Evolutionary conservation across 2,329 filamentous ascomycete genomes (phyloP).

Genomic region (Diaporthe humulicola): DNA sequence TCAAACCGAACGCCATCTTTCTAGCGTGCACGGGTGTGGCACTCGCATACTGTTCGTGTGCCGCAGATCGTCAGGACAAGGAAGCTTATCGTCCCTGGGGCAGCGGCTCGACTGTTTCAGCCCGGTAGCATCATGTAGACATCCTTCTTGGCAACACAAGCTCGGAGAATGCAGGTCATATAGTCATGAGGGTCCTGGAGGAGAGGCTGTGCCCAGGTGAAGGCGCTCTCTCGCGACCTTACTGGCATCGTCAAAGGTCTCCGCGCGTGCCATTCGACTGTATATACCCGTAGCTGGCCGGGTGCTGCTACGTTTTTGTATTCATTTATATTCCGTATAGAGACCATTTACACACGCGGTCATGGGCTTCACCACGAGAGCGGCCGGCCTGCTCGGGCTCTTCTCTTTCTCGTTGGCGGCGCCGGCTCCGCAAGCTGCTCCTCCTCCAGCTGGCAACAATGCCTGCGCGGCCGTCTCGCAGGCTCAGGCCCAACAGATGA

Average conservation of each 20-base stretch:
- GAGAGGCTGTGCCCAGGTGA: neutral
- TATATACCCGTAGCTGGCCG: conserved; percentile 33
- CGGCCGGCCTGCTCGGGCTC: conserved; percentile 31
- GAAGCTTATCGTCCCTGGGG: conserved; percentile 23
- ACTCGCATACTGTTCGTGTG: conserved; percentile 23
- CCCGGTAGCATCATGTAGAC: conserved; percentile 35
- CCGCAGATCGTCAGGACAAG: conserved; percentile 24
- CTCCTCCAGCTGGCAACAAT: conserved; percentile 21
- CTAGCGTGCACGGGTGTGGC: conserved; percentile 18
- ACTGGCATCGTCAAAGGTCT: conserved; percentile 28
- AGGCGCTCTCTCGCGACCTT: conserved; percentile 1
- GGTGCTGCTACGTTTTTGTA: conserved; percentile 33
- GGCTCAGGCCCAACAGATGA: conserved; percentile 28
- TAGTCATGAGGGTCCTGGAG: conserved; percentile 20
- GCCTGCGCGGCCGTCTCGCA: conserved; percentile 34
- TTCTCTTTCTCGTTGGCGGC: conserved; percentile 27
- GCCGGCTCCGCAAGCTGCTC: conserved; percentile 25
- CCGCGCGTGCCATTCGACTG: conserved; percentile 5
- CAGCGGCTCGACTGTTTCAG: conserved; percentile 34
- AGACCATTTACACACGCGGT: conserved; percentile 12
- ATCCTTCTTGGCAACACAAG: conserved; percentile 35
- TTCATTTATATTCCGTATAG: neutral
- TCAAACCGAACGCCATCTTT: conserved; percentile 13
- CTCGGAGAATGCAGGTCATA: conserved; percentile 6
- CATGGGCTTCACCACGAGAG: conserved; percentile 28